These are phyloP conservation scores for Ogataea kodamae DNA, from an alignment of 805 yeast species.

Conservation along the genomic window DNA sequence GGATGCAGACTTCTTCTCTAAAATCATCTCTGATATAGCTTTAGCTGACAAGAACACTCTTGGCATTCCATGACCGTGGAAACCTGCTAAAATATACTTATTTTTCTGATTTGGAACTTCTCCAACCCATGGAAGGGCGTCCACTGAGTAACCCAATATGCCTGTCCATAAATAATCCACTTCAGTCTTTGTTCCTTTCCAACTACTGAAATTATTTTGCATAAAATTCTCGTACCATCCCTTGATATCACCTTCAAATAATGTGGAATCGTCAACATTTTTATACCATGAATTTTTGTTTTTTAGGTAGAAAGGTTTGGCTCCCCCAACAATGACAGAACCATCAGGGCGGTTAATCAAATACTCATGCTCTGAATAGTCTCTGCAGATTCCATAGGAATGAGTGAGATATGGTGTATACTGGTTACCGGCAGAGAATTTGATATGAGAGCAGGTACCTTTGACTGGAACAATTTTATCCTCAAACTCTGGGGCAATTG, in stretches of 20 bases:
- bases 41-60: slow-evolving; percentile 40
- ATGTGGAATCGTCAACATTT: slow-evolving; percentile 35
- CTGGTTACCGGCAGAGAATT: slow-evolving; percentile 16
- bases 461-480: slow-evolving; percentile 36
- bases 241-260: slow-evolving; percentile 22
- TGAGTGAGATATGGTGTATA: slow-evolving; percentile 36
- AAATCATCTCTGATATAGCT: too few species aligned
- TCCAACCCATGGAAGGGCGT: slow-evolving; percentile 43
- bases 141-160: slow-evolving; percentile 42
- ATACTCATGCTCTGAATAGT: slow-evolving; percentile 25
- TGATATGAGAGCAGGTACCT: slow-evolving; percentile 32
- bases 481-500: slow-evolving; percentile 24
- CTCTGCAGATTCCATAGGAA: slow-evolving; percentile 27
- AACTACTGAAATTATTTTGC: slow-evolving; percentile 31
- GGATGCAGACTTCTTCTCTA: too few species aligned
- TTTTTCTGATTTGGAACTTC: slow-evolving; percentile 31
- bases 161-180: slow-evolving; percentile 43
- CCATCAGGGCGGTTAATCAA: slow-evolving; percentile 36
- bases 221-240: slow-evolving; percentile 30
- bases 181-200: slow-evolving; percentile 30
- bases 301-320: slow-evolving; percentile 24
- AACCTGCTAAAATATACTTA: slow-evolving; percentile 42
- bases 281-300: slow-evolving; percentile 26
- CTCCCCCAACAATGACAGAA: slow-evolving; percentile 34
- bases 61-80: slow-evolving; percentile 53